A percentile compares a stretch with the other conserved stretches of the same genome.
Conservation (phyloP, 306 rosid species). For the Rosa chinensis region DNA sequence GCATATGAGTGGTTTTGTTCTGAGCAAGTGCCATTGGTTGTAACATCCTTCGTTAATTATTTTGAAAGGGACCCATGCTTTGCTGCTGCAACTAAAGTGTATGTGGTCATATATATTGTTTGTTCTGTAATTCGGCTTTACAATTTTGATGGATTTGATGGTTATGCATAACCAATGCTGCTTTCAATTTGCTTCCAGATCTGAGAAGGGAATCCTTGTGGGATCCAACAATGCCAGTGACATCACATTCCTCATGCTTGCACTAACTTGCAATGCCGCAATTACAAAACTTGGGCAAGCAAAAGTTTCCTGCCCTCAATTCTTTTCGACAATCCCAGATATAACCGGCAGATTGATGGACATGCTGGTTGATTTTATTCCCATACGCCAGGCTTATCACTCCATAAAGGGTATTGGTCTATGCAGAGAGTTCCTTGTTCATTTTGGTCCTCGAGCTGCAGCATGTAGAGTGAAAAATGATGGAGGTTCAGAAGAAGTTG, state of each 20-base stretch:
- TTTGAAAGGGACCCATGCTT: constrained; percentile 65
- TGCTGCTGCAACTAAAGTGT: constrained; percentile 65
- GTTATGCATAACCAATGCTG: constrained; percentile 13
- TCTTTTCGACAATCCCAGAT: constrained; percentile 73
- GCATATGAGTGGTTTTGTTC: constrained; percentile 93
- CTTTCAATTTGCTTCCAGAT: constrained; percentile 50
- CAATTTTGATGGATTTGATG: constrained; percentile 26
- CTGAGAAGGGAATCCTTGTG: constrained; percentile 44
- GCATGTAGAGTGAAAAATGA: constrained; percentile 72
- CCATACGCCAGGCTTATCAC: constrained; percentile 73
- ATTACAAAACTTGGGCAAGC: constrained; percentile 81
- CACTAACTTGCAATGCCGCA: constrained; percentile 80
- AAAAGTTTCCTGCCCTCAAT: constrained; percentile 84
- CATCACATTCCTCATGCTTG: constrained; percentile 73
- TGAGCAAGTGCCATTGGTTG: constrained; percentile 77
- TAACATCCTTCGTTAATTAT: constrained; percentile 67
- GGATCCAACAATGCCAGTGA: constrained; percentile 56
- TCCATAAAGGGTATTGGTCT: constrained; percentile 76
- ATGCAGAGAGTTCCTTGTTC: constrained; percentile 79
- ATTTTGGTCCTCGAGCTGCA: constrained; percentile 94
- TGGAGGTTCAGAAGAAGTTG: constrained; percentile 78
- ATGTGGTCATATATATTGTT: constrained; percentile 40
- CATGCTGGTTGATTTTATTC: constrained; percentile 74
- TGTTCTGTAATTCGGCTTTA: constrained; percentile 10
- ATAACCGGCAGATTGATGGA: constrained; percentile 90